Evolutionary conservation across 768 basidiomycete species (phyloP), one percentile per base, ranked within the genome.

Genomic region (Leccinellum luteum): DNA sequence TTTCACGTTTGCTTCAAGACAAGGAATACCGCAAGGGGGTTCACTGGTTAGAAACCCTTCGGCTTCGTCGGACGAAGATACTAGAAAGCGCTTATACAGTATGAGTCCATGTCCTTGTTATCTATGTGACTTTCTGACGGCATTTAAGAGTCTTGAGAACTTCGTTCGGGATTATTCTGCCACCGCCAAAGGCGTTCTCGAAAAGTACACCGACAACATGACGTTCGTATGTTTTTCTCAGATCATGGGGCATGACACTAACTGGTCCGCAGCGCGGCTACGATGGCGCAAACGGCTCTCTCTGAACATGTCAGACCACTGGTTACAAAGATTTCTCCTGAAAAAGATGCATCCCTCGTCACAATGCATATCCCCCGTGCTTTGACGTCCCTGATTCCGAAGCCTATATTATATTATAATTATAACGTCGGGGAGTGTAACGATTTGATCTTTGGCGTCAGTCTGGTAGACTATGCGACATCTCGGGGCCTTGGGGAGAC

Each of bases 41-140:
- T 23, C 88, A 96, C 71, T 91, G 92, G 87, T 75, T 94, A n/a
- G 94, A 97, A 76, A 94, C 94, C 0, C 78, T 96, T 35, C 79
- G 94, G 34, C 77, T 96, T 35, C 82, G 89, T 38, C 80, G 90
- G 59, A 85, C 86, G 6, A 96, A 94, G 72, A 91, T 86, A 38
- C 72, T 95, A 32, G 85, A 92, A 65, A 84, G 85, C 44, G 94
- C 90, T 4, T 91, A 89, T 65, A 90, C 84, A 64, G 93, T 88
- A 60, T 61, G 80, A 50, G 44, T 13, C 43, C 48, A 7, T 32
- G 23, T 25, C 23, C 12, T 17, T 38, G n/a, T 55, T 28, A n/a
- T 49, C n/a, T 34, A 19, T 19, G 1, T 41, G 23, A 52, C 43
- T 27, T 53, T 55, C 61, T 61, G 49, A 70, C 52, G 6, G 41